phyloP scores from a whole-genome alignment of 2,329 filamentous ascomycete species.

The Microdochium bolleyi region DNA sequence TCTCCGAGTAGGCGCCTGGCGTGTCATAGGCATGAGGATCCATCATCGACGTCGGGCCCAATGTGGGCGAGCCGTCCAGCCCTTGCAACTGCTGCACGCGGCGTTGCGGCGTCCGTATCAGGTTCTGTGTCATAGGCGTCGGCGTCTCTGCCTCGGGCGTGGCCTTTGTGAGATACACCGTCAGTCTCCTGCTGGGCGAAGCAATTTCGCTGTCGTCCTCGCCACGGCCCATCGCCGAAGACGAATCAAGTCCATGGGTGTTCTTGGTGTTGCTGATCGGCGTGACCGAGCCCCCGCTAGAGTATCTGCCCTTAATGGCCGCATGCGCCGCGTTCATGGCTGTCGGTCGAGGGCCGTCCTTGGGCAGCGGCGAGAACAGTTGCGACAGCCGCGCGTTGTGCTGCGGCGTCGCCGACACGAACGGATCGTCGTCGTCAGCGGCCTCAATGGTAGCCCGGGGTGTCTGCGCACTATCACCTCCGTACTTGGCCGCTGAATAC shows the following conservation, averaged over 20 bases:
- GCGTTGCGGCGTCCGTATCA: conserved; percentile 13
- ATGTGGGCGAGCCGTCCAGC: conserved; percentile 11
- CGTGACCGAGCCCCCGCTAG: background rate
- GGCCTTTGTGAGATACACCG: background rate
- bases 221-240: background rate
- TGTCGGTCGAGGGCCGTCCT: conserved; percentile 1
- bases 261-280: background rate
- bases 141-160: conserved; percentile 10
- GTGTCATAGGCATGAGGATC: background rate
- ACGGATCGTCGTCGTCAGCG: conserved; percentile 14
- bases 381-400: conserved; percentile 14
- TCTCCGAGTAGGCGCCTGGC: conserved; percentile 14
- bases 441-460: background rate
- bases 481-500: background rate
- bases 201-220: background rate
- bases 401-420: conserved; percentile 7
- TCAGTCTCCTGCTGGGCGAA: background rate
- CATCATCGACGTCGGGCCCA: conserved; percentile 3
- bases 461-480: background rate
- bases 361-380: conserved; percentile 16
- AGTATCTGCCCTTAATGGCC: conserved; percentile 1
- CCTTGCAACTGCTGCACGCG: conserved; percentile 6
- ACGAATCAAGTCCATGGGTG: background rate
- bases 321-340: background rate
- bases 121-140: conserved; percentile 6